phyloP scores from a whole-genome alignment of 495 filamentous ascomycete species.

The Penicillium simplicissimum region DNA sequence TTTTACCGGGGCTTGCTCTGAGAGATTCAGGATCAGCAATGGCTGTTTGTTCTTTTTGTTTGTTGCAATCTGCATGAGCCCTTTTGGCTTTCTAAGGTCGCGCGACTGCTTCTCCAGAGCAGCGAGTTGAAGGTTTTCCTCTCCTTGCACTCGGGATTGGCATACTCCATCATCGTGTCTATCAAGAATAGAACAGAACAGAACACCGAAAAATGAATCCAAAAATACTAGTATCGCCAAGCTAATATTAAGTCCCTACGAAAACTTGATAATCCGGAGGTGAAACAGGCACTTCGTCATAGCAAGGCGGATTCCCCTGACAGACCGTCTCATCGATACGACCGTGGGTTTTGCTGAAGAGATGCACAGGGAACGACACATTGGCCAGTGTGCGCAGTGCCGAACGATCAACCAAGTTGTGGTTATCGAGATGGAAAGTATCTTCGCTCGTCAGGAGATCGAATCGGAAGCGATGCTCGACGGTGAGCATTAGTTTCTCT shows the following conservation, averaged over 20 bases:
- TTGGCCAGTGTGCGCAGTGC: conserved; percentile 7
- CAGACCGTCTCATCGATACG: not conserved
- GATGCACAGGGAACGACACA: conserved; percentile 16
- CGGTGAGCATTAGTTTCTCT: conserved; percentile 8
- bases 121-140: no score
- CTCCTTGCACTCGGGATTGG: no score
- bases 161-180: no score
- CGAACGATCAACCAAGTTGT: conserved; percentile 15
- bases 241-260: not conserved
- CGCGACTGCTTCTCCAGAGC: no score
- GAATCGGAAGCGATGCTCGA: conserved; percentile 19
- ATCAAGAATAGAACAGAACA: no score
- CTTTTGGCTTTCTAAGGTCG: no score
- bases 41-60: no score
- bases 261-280: conserved; percentile 13
- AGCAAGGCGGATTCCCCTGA: conserved; percentile 12
- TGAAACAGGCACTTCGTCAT: conserved; percentile 15
- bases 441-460: conserved; percentile 17
- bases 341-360: not conserved
- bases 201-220: no score
- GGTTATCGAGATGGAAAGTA: conserved; percentile 8
- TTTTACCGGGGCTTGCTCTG: no score
- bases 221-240: no score
- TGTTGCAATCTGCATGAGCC: no score
- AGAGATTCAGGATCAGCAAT: no score